A percentile compares a stretch with the other conserved stretches of the same genome.
Evolutionary conservation across 2,329 filamentous ascomycete genomes (phyloP).

Genomic region (Trichoderma oligosporum): DNA sequence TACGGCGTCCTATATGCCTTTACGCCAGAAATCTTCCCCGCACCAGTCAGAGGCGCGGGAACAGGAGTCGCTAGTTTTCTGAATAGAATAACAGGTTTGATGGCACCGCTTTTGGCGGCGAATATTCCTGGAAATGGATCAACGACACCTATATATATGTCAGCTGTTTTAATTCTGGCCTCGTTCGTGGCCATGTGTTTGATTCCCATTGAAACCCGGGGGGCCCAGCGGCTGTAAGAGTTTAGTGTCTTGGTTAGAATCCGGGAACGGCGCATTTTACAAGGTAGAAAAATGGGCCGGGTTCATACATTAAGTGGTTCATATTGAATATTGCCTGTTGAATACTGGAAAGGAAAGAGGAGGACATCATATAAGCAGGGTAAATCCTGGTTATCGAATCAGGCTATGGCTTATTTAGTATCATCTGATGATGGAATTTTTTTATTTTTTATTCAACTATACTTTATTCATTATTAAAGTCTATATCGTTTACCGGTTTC

Average conservation of each 20-base stretch:
- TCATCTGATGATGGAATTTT: not conserved
- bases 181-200: slow-evolving; percentile 58
- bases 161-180: slow-evolving; percentile 52
- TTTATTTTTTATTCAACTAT: not conserved
- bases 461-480: not conserved
- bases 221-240: slow-evolving; percentile 51
- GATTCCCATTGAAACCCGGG: slow-evolving; percentile 61
- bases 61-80: slow-evolving; percentile 69
- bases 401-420: not conserved
- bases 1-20: slow-evolving; percentile 75
- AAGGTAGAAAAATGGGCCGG: not conserved
- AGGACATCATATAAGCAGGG: not conserved
- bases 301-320: not conserved
- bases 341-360: too few species aligned
- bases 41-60: slow-evolving; percentile 66
- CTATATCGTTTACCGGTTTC: slow-evolving; percentile 38
- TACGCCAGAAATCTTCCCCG: slow-evolving; percentile 73
- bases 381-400: not conserved
- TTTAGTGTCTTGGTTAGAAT: not conserved
- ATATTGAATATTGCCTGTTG: not conserved
- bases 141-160: slow-evolving; percentile 55
- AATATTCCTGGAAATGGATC: slow-evolving; percentile 56
- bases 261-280: not conserved
- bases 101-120: slow-evolving; percentile 65
- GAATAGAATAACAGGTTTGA: slow-evolving; percentile 63